A percentile compares a stretch with the other conserved stretches of the same genome.
Evolutionary conservation across 2,329 filamentous ascomycete species (phyloP).

Genomic region (Eurotiales sp.): DNA sequence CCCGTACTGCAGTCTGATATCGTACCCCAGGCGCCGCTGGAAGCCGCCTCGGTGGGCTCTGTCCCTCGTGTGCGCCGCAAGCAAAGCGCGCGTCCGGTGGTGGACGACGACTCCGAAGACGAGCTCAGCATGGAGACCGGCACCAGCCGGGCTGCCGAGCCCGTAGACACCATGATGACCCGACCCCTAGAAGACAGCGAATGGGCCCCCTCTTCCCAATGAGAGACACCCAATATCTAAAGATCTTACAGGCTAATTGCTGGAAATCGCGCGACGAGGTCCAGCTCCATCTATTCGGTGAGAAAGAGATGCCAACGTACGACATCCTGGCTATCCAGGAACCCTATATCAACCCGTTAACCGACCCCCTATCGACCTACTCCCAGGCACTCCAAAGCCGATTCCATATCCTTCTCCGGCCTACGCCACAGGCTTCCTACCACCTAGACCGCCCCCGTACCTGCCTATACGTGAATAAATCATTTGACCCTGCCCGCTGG

Average conservation of each 20-base stretch:
- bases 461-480: conserved; percentile 27
- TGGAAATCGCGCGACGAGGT: too few species aligned
- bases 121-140: neutral
- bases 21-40: too few species aligned
- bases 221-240: too few species aligned
- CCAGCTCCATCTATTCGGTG: too few species aligned
- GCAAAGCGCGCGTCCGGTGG: neutral
- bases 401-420: conserved; percentile 4
- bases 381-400: conserved; percentile 6
- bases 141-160: too few species aligned
- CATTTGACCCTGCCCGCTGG: conserved; percentile 18
- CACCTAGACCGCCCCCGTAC: conserved; percentile 15
- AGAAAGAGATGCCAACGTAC: too few species aligned
- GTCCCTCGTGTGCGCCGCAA: too few species aligned
- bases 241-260: too few species aligned
- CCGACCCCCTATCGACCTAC: conserved; percentile 4
- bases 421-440: neutral
- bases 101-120: conserved; percentile 22
- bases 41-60: too few species aligned
- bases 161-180: too few species aligned
- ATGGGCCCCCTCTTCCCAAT: conserved; percentile 2
- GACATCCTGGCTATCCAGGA: conserved; percentile 13
- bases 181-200: too few species aligned
- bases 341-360: conserved; percentile 5
- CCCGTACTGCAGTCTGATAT: too few species aligned